A percentile compares a stretch with the other conserved stretches of the same genome.
Evolutionary conservation across 73 alveolate genomes (phyloP).

Genomic region (Paramecium pentaurelia): DNA sequence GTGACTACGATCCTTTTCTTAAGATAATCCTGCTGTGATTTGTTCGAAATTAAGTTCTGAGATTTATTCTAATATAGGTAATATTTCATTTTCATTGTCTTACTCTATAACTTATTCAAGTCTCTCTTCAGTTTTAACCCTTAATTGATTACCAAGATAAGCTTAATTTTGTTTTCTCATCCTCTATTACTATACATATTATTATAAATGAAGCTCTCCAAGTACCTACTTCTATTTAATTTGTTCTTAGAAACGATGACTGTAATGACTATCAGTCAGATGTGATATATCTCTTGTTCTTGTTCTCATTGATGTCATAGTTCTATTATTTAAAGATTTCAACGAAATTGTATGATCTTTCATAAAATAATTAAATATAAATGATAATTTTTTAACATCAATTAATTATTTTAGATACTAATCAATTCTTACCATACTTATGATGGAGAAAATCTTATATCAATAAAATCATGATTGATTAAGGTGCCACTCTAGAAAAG

Average conservation of each 20-base stretch:
- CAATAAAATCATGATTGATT: constrained; percentile 70
- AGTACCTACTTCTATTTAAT: not conserved
- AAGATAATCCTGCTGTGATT: not conserved
- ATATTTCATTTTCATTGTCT: not conserved
- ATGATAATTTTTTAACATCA: not conserved
- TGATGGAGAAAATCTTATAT: not conserved
- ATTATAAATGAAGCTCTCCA: not conserved
- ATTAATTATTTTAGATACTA: not conserved
- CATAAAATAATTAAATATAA: not conserved
- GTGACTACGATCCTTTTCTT: not conserved
- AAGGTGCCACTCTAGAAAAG: constrained; percentile 76
- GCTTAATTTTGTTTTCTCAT: not conserved
- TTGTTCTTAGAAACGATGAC: not conserved
- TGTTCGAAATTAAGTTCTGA: not conserved
- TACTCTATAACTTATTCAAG: not conserved
- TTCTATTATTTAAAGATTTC: not conserved
- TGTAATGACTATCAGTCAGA: not conserved
- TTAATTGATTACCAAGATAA: not conserved
- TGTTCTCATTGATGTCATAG: not conserved
- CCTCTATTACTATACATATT: not conserved
- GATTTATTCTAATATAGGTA: not conserved
- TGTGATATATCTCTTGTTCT: constrained; percentile 8
- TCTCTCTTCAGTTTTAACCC: not conserved
- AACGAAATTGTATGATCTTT: not conserved
- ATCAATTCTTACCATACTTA: not conserved